These are phyloP conservation scores for Ochetophila trinervis DNA, from an alignment of 306 rosid genomes.

Conservation along the genomic window DNA sequence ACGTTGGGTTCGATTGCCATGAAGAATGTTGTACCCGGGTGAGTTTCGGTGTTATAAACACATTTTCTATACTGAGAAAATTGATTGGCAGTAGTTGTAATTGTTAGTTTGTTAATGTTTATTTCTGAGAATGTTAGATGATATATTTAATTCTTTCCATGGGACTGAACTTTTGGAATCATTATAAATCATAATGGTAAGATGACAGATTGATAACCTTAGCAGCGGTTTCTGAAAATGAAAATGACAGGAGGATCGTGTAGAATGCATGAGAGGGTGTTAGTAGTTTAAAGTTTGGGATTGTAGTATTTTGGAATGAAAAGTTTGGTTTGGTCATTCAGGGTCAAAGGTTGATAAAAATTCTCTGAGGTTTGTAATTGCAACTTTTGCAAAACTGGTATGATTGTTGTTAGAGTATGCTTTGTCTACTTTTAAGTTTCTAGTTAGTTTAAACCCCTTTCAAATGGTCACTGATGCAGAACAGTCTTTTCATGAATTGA, in stretches of 20 bases:
- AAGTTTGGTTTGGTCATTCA: not conserved
- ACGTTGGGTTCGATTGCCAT: conserved; percentile 45
- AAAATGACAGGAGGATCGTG: too few species aligned
- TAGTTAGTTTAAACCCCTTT: too few species aligned
- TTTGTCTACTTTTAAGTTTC: too few species aligned
- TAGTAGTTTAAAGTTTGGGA: not conserved
- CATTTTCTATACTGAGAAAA: not conserved
- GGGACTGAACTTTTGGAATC: too few species aligned
- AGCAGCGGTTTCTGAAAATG: too few species aligned
- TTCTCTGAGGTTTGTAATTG: not conserved
- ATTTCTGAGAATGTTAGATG: too few species aligned
- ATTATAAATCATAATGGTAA: too few species aligned
- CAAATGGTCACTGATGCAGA: not conserved
- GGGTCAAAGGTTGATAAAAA: not conserved
- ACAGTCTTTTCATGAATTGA: not conserved
- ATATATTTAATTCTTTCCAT: too few species aligned
- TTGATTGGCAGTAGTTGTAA: not conserved
- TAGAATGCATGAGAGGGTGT: not conserved
- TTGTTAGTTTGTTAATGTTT: not conserved
- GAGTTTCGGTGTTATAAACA: conserved; percentile 7
- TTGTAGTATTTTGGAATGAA: not conserved
- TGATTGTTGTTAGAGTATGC: too few species aligned
- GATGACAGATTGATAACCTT: too few species aligned
- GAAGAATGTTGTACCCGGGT: conserved; percentile 61
- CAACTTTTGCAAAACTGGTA: too few species aligned